phyloP scores from a whole-genome alignment of 257 asterid genomes.

The Solanum dulcamara region DNA sequence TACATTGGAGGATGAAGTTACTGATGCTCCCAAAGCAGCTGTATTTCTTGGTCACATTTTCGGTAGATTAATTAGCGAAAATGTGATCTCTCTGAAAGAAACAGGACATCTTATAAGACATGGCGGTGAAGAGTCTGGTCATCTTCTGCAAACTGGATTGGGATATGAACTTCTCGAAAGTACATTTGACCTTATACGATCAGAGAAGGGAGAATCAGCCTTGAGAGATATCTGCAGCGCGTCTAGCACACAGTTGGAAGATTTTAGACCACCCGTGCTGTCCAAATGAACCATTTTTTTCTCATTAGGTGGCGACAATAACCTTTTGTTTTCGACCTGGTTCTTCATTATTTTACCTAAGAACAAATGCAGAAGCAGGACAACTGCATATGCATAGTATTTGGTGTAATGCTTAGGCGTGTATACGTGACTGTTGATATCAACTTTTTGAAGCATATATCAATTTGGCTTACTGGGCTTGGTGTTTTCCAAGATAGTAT shows the following conservation, averaged over 20 bases:
- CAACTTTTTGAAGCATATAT: not conserved
- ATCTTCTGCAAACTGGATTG: conserved; percentile 44
- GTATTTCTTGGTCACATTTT: conserved; percentile 44
- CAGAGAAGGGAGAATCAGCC: conserved; percentile 46
- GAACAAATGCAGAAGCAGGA: not conserved
- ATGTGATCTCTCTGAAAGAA: conserved; percentile 32
- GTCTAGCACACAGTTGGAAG: conserved; percentile 33
- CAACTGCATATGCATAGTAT: not conserved
- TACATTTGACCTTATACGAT: conserved; percentile 30
- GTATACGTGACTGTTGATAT: not conserved
- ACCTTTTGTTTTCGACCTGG: not conserved
- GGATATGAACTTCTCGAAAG: conserved; percentile 48
- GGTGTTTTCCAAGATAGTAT: not conserved
- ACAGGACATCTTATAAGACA: conserved; percentile 32
- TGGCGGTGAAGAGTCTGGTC: conserved; percentile 51
- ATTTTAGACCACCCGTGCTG: conserved; percentile 36
- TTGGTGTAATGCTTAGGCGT: not conserved
- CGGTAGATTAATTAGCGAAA: conserved; percentile 29
- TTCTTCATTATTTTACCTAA: not conserved
- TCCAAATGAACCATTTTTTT: not conserved
- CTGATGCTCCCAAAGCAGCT: conserved; percentile 64
- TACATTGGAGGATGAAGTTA: conserved; percentile 53
- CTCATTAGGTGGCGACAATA: not conserved
- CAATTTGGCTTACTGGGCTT: not conserved
- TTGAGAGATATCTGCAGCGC: conserved; percentile 36